These are phyloP conservation scores for Aechmea fasciata DNA, from an alignment of 176 grass and related monocot species.

Conservation along the genomic window DNA sequence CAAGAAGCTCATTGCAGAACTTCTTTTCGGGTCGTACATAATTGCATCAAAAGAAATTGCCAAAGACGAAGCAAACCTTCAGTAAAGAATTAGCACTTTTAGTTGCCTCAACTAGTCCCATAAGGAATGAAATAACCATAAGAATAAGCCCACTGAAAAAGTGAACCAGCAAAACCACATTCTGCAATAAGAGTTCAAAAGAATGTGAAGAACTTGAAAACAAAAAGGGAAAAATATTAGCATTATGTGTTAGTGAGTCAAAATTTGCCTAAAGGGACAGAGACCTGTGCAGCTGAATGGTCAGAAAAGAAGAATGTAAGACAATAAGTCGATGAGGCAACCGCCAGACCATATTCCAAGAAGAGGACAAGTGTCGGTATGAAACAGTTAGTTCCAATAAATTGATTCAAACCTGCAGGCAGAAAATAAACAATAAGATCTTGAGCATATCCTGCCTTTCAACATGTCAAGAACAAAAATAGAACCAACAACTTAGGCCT, in stretches of 20 bases:
- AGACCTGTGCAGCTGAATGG: conserved; percentile 44
- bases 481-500: no score
- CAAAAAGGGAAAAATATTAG: background rate
- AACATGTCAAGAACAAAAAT: background rate
- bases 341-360: conserved; percentile 33
- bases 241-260: background rate
- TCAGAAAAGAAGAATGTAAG: conserved; percentile 43
- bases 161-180: conserved; percentile 38
- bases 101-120: conserved; percentile 39
- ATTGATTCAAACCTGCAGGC: conserved; percentile 30
- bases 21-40: no score
- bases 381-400: conserved; percentile 39
- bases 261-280: conserved; percentile 2
- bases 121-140: conserved; percentile 45
- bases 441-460: background rate
- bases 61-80: conserved; percentile 19
- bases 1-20: no score
- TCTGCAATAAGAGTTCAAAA: conserved; percentile 26
- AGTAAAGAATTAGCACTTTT: conserved; percentile 31
- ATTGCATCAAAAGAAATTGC: background rate
- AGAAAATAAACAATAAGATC: background rate
- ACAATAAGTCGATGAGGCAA: conserved; percentile 44
- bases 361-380: conserved; percentile 34
- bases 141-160: conserved; percentile 49
- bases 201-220: background rate